Evolutionary conservation across 163 green algal species (phyloP).

Genomic region (Scenedesmus sp.): DNA sequence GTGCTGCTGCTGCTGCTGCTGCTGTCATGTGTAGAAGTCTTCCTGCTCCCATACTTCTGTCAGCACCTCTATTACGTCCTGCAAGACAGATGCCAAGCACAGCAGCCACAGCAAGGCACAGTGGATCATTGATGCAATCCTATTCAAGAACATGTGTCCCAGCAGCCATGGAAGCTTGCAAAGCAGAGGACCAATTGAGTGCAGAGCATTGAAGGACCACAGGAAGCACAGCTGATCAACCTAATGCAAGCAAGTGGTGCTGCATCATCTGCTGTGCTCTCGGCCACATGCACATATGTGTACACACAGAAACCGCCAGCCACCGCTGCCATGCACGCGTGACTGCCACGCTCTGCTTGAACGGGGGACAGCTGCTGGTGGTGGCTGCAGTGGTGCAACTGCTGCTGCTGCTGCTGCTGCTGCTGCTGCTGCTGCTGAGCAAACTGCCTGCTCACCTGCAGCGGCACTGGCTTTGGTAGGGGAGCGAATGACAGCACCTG

Average conservation of each 20-base stretch:
- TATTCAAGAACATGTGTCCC: no score
- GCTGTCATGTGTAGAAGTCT: constrained; percentile 11
- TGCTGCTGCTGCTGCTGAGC: neutral
- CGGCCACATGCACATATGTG: no score
- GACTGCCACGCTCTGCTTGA: neutral
- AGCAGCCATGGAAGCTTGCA: no score
- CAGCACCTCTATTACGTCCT: constrained; percentile 38
- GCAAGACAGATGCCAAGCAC: neutral
- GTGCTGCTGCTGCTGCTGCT: neutral
- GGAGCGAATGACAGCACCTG: constrained; percentile 32
- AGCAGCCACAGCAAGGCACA: neutral
- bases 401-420: neutral
- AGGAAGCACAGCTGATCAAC: no score
- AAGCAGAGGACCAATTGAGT: no score
- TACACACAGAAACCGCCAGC: no score
- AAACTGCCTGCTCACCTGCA: constrained; percentile 8
- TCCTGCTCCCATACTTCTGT: constrained; percentile 35
- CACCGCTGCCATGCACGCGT: no score
- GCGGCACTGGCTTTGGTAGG: constrained; percentile 38
- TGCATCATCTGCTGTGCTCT: no score
- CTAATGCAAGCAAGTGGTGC: no score
- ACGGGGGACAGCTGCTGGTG: neutral
- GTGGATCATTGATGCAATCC: no score
- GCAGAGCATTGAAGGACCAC: no score
- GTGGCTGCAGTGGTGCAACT: no score